Base-by-base conservation (phyloP, 176 grass and related monocot genomes). In the Luzula sylvatica region DNA sequence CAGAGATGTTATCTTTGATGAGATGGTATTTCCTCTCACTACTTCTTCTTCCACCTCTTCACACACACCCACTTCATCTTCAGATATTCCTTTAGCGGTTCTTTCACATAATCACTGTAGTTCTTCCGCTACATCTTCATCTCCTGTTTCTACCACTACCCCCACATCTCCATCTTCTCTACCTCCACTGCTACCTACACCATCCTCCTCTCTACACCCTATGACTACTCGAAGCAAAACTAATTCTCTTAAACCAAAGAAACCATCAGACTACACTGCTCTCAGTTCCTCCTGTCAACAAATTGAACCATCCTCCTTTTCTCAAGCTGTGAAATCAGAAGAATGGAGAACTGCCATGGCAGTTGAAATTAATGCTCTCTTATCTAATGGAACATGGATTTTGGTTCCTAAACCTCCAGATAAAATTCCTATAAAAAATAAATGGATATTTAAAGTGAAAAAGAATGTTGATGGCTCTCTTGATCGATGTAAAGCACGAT, bases 371-470 rank as follows among this genome's bases (percentile, higher is more conserved):
- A 1, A 63, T 8, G 30, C 58, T 18, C 32, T 63, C 23, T 3
- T n/a, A 3, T 7, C 42, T 0, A 62, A 62, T 24, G 12, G 21
- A 13, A 62, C 57, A 14, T 46, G 58, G 35, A 17, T 13, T 3
- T 11, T 63, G 1, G 58, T 63, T 46, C 58, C 58, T 14, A 9
- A 2, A 8, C 35, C 17, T 13, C 4, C 0, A 5, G 3, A 45
- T 46, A 8, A 45, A 20, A 8, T 21, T 44, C 1, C 46, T 6
- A 63, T 63, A 9, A 17, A 21, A 3, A 23, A 38, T 20, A 63
- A 63, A 63, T 63, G 38, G 32, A 38, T 63, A n/a, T 63, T 20
- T 24, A 63, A 18, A 23, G 46, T 38, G 0, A 60, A 60, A 17
- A 2, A 15, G 8, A 18, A 41, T 26, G 42, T 12, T n/a, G 42